Evolutionary conservation across 108 stramenopile species (phyloP).

Genomic region (Nitzschia inconspicua): DNA sequence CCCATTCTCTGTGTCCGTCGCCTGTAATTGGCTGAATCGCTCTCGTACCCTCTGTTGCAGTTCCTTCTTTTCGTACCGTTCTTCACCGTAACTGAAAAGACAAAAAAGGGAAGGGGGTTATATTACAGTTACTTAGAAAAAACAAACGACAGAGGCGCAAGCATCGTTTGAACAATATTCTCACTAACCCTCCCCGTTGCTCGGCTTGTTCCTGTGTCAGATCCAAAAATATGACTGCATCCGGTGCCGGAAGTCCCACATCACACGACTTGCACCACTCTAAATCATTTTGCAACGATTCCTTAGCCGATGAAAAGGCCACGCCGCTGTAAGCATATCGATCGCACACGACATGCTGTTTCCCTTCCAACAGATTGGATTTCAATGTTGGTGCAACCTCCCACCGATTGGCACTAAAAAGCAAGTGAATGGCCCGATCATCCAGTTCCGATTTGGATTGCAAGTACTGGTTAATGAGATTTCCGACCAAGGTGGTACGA

Average conservation of each 20-base stretch:
- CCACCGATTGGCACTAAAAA: slow-evolving; percentile 99
- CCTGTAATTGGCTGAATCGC: slow-evolving; percentile 71
- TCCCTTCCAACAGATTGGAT: slow-evolving; percentile 45
- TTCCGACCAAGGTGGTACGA: slow-evolving; percentile 82
- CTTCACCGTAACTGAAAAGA: slow-evolving; percentile 49
- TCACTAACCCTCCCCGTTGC: slow-evolving; percentile 89
- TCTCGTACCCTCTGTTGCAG: slow-evolving; percentile 80
- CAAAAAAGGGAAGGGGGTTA: neutral
- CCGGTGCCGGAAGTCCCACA: slow-evolving; percentile 94
- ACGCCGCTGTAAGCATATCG: slow-evolving; percentile 97
- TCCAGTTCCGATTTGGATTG: slow-evolving; percentile 72
- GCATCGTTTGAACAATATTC: neutral
- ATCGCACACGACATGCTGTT: slow-evolving; percentile 89
- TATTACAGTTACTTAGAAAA: neutral
- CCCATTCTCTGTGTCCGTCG: slow-evolving; percentile 47
- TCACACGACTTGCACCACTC: slow-evolving; percentile 94
- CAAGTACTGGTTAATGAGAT: slow-evolving; percentile 94
- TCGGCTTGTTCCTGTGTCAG: slow-evolving; percentile 85
- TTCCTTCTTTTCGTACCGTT: slow-evolving; percentile 85
- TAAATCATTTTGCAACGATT: slow-evolving; percentile 36
- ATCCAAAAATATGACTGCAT: slow-evolving; percentile 94
- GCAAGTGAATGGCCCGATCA: slow-evolving; percentile 94
- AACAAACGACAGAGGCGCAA: neutral
- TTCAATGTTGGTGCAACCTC: slow-evolving; percentile 75
- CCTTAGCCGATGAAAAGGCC: slow-evolving; percentile 95